Percentiles rank a stretch among this genome's conserved stretches.
Evolutionary conservation across 768 basidiomycete species (phyloP).

Genomic region (Sporobolomyces roseus): DNA sequence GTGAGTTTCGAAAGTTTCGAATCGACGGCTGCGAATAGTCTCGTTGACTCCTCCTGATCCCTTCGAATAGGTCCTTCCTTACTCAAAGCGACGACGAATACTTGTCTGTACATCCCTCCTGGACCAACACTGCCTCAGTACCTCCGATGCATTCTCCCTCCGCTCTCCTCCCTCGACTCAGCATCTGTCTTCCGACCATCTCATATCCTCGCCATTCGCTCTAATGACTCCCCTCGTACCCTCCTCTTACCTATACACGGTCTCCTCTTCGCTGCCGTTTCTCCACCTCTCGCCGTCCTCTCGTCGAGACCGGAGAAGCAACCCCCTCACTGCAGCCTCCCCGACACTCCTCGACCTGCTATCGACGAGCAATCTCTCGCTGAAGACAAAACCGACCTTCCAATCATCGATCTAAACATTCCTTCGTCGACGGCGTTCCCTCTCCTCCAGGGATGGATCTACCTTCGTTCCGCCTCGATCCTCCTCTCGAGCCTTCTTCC

Average conservation of each 20-base stretch:
- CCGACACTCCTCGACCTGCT: slow-evolving; percentile 44
- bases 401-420: slow-evolving; percentile 66
- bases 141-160: slow-evolving; percentile 5
- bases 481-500: neutral
- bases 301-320: slow-evolving; percentile 24
- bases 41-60: neutral
- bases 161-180: neutral
- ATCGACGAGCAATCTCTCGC: neutral
- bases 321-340: slow-evolving; percentile 56
- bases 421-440: slow-evolving; percentile 69
- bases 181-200: slow-evolving; percentile 52
- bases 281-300: slow-evolving; percentile 16
- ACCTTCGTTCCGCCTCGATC: slow-evolving; percentile 58
- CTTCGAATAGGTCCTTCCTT: slow-evolving; percentile 22
- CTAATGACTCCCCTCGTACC: slow-evolving; percentile 54
- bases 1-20: neutral
- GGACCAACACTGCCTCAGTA: neutral
- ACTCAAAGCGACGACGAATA: slow-evolving; percentile 17
- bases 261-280: slow-evolving; percentile 61
- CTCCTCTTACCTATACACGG: slow-evolving; percentile 62
- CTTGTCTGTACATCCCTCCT: slow-evolving; percentile 21
- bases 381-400: slow-evolving; percentile 49
- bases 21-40: neutral
- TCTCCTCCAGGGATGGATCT: slow-evolving; percentile 63
- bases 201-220: slow-evolving; percentile 59